Base-by-base conservation (phyloP, 192 early-diverging fungal genomes). In the Coemansia reversa region DNA sequence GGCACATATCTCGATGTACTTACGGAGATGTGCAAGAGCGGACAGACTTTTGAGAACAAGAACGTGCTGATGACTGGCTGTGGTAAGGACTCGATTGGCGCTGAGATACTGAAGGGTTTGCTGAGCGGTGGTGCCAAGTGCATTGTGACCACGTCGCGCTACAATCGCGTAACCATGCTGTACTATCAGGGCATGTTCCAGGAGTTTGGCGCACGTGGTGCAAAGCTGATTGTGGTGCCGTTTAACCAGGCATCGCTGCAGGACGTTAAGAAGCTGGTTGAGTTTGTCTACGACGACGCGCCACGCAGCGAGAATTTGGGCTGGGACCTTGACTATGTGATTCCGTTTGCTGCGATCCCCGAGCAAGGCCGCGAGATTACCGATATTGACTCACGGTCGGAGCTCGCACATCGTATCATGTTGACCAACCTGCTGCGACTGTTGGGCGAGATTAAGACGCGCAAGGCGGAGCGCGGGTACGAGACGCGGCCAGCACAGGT, bases 361-460 rank as follows among this genome's bases (percentile, higher is more conserved):
- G 93, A 89, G 69, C 86, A 94, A 32, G 95, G 93, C 60, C 87
- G 90, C 62, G 91, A 95, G 83, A 87, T 97, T 55, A 92, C 92
- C 58, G 83, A 84, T 60, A 90, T 97, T 72, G 93, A 95, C 71
- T 91, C 90, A 28, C 81, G 86, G 79, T 92, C 93, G 61, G 95
- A 97, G 82, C 85, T 97, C 49, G 93, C 95, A 59, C 93, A 95
- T 72, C 86, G 95, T 62, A 89, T 94, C 70, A 95, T 97, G 95
- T 85, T 97, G 79, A 97, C 93, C 70, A 97, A 97, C 83, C 71
- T 95, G 51, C 68, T 94, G 51, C 89, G 95, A 56, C 66, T 95
- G 77, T 79, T 97, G 56, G 95, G 95, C 65, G 83, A 89, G 66
- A 86, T 97, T 69, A 94, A 94, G 86, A 84, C 84, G 55, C 85